These are phyloP conservation scores for Thraustotheca clavata DNA, from an alignment of 352 stramenopile species.

Conservation along the genomic window DNA sequence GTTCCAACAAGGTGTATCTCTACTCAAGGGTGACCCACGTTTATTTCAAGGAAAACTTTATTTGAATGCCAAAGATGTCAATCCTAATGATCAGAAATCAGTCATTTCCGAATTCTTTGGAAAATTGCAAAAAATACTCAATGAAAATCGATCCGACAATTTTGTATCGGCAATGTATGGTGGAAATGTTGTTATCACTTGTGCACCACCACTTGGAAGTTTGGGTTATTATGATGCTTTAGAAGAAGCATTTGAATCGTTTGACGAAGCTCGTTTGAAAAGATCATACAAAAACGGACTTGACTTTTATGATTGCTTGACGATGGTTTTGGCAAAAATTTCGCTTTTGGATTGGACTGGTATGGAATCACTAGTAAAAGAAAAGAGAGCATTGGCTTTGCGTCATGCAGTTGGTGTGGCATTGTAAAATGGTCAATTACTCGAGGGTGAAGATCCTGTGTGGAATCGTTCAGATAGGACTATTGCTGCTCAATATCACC, in stretches of 20 bases:
- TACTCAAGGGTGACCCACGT: conserved; percentile 47
- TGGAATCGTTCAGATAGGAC: neutral
- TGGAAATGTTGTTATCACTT: conserved; percentile 47
- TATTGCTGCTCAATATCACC: neutral
- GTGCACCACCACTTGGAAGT: conserved; percentile 56
- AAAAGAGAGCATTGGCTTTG: neutral
- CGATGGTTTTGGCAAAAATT: conserved; percentile 63
- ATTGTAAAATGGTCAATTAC: neutral
- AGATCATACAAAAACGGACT: conserved; percentile 33
- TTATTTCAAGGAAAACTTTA: conserved; percentile 52
- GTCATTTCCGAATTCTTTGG: conserved; percentile 40
- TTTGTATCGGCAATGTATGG: conserved; percentile 61
- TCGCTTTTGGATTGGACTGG: conserved; percentile 68
- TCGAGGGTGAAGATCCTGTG: neutral
- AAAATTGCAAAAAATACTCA: conserved; percentile 42
- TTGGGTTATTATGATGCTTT: conserved; percentile 55
- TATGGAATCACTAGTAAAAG: conserved; percentile 37
- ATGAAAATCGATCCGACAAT: conserved; percentile 41
- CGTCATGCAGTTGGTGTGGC: neutral
- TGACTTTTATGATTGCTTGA: conserved; percentile 58
- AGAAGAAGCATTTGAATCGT: conserved; percentile 30
- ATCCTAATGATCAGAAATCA: conserved; percentile 44
- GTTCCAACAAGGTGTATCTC: conserved; percentile 55
- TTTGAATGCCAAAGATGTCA: conserved; percentile 68
- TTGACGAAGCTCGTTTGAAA: conserved; percentile 27